Conservation (phyloP, 139 green algal species). For the Chlorella sorokiniana region DNA sequence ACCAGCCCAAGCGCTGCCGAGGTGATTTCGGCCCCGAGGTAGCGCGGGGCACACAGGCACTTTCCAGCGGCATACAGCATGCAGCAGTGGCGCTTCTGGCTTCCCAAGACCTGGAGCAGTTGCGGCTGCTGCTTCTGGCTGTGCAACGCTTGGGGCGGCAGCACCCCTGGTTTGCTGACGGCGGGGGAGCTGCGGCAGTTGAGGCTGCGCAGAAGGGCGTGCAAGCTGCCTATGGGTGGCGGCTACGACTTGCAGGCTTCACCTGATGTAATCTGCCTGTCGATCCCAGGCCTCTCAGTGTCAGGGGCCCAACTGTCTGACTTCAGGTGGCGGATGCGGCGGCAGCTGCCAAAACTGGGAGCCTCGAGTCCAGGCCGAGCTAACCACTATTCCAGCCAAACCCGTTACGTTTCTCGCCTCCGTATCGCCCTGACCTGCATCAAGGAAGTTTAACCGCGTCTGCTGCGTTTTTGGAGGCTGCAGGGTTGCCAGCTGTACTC, state of each 20-base stretch:
- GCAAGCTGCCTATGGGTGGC: slow-evolving; percentile 12
- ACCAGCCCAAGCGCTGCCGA: background rate
- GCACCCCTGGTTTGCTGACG: slow-evolving; percentile 11
- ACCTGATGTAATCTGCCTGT: background rate
- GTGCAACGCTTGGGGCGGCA: background rate
- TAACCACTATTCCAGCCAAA: too few species aligned
- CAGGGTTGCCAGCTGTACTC: too few species aligned
- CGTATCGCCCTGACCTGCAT: too few species aligned
- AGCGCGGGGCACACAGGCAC: background rate
- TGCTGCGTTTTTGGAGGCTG: too few species aligned
- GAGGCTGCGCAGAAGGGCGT: background rate
- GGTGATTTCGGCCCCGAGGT: background rate
- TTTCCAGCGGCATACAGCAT: slow-evolving; percentile 7
- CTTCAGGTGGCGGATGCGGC: too few species aligned
- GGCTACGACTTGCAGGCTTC: background rate
- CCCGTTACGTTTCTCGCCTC: too few species aligned
- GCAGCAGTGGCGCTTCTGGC: slow-evolving; percentile 8
- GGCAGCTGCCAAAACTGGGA: too few species aligned
- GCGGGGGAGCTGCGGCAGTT: background rate
- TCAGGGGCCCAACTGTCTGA: too few species aligned
- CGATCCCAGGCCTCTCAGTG: too few species aligned
- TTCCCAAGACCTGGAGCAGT: slow-evolving; percentile 21
- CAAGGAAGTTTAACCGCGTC: too few species aligned
- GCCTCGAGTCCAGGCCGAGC: too few species aligned
- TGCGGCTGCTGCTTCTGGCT: slow-evolving; percentile 28